Evolutionary conservation across 1,139 yeast genomes (phyloP), one percentile per base, ranked within the genome.

Genomic region (Blastobotrys apis): DNA sequence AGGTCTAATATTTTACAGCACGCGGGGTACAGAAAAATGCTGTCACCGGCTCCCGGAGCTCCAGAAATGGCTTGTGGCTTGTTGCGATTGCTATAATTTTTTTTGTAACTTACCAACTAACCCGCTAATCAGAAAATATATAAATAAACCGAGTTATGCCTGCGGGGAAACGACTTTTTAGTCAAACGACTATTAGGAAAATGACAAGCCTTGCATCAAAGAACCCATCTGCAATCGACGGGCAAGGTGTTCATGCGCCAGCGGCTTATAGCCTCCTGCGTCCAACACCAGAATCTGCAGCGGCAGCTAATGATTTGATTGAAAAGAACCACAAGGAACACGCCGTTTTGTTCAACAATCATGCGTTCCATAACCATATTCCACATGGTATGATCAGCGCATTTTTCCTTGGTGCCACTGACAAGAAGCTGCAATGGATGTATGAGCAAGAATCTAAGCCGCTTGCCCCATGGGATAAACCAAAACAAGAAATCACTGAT

Each of bases 101-200:
- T n/a, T n/a, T n/a, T n/a, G n/a, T n/a, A n/a, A n/a, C n/a, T n/a
- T n/a, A n/a, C n/a, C n/a, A n/a, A n/a, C n/a, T n/a, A n/a, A n/a
- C n/a, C n/a, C n/a, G 78, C 84, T 3, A 69, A 75, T 2, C n/a
- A n/a, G 27, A 25, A 25, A 25, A 25, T 25, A 25, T 25, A 25
- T 25, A 25, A 25, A 25, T 25, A 25, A 25, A 9, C 27, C 8
- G 12, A 25, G 10, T 8, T 25, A 9, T 25, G 10, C 27, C 12
- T 25, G 8, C 27, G 27, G 27, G 12, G 8, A 8, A n/a, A n/a
- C n/a, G 39, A 37, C 39, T 25, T 16, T 26, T 17, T 26, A 26
- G 16, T 10, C 6, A 23, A 6, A 23, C 26, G 26, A 6, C 26
- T 10, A 6, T 23, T 6, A 6, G 15, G n/a, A n/a, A 25, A 9